Evolutionary conservation across 2,329 filamentous ascomycete genomes (phyloP), one percentile per base, ranked within the genome.

Genomic region (Phaeoacremonium minimum): DNA sequence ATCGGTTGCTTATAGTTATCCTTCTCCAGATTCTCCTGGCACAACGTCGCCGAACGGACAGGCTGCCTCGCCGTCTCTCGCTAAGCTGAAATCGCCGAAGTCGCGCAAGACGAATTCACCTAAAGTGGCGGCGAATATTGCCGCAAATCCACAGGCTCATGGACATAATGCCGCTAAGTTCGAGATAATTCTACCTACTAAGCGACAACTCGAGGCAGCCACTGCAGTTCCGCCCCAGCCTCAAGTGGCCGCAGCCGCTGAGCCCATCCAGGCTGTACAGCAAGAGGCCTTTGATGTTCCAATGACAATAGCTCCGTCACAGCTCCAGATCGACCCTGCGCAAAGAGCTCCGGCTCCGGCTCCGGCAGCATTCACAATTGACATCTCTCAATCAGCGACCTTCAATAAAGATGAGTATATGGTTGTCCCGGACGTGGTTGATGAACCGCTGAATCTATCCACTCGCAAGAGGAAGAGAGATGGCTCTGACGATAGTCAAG

Each of bases 341-440:
- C 44, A 34, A 42, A 35, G 48, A 48, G 35, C 39, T 18, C n/a
- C n/a, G n/a, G n/a, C n/a, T n/a, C n/a, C n/a, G n/a, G n/a, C n/a
- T n/a, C n/a, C n/a, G n/a, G 30, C 40, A 32, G 48, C 43, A 2
- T 67, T 78, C 33, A 61, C 61, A 15, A 67, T 77, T n/a, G 72
- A 78, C 44, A 52, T 79, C 9, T 55, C 58, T 1, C 50, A 53
- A 2, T 51, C 51, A 8, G 43, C 59, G 2, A 59, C 48, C 11
- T 68, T 77, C 41, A 70, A 74, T 41, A 70, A 63, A 37, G 64
- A 69, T n/a, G 73, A 80, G 32, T 79, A 74, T 42, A 43, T 67
- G 3, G 63, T 71, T 11, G 61, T 75, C 4, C 52, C 63, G 3
- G 67, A 73, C 41, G 56, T 62, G 2, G 60, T 66, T 2, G 67